Conservation (phyloP, 257 asterid species). For the Parsonsia alboflavescens region DNA sequence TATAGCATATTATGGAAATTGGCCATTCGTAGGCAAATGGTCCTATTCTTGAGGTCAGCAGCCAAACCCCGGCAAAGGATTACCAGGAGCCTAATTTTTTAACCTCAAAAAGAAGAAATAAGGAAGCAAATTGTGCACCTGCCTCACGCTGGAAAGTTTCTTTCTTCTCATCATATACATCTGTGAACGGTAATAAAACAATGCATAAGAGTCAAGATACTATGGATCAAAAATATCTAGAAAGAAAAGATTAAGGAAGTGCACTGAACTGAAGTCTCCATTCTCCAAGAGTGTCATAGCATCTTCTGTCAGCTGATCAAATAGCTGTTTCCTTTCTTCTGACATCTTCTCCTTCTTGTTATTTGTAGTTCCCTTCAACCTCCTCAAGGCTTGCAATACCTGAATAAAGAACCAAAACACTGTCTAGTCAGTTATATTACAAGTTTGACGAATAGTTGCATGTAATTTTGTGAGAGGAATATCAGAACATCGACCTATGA, state of each 20-base stretch:
- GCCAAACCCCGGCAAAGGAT: neutral
- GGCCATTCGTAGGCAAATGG: neutral
- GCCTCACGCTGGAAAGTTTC: slow-evolving; percentile 90
- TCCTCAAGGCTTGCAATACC: slow-evolving; percentile 90
- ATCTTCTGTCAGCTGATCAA: slow-evolving; percentile 97
- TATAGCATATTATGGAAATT: neutral
- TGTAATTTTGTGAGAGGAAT: neutral
- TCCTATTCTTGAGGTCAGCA: neutral
- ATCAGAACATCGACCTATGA: slow-evolving; percentile 1
- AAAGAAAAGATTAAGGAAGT: slow-evolving; percentile 4
- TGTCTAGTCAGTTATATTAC: neutral
- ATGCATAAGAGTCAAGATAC: slow-evolving; percentile 3
- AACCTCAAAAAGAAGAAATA: slow-evolving; percentile 6
- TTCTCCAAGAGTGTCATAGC: slow-evolving; percentile 85
- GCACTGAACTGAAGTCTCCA: slow-evolving; percentile 83
- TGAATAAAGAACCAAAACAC: slow-evolving; percentile 18
- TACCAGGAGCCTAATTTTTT: neutral
- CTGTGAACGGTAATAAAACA: slow-evolving; percentile 38
- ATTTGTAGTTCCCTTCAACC: slow-evolving; percentile 80
- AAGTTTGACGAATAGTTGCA: neutral
- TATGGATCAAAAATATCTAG: slow-evolving; percentile 1
- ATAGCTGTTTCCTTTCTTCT: slow-evolving; percentile 57
- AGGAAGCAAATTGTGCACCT: slow-evolving; percentile 39
- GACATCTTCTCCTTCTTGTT: slow-evolving; percentile 88
- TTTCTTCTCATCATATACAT: slow-evolving; percentile 85